These are phyloP conservation scores for Psidium guajava DNA, from an alignment of 345 rosid species.

Conservation along the genomic window DNA sequence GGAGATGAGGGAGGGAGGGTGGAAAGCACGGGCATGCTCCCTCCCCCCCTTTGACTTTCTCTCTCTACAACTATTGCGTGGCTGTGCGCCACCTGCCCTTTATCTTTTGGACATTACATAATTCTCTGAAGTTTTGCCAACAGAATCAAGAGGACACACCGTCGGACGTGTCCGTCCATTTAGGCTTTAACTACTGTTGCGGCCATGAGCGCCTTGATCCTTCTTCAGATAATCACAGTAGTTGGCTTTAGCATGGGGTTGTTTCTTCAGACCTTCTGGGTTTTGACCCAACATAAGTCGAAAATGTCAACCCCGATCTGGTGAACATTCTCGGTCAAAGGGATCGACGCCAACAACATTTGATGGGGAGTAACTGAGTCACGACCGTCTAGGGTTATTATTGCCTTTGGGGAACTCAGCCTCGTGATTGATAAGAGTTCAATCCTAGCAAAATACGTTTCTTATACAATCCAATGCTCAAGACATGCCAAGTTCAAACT, in stretches of 20 bases:
- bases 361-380: not conserved
- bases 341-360: not conserved
- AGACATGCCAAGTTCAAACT: not conserved
- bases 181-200: not conserved
- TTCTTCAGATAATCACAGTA: not conserved
- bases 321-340: not conserved
- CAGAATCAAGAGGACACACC: not conserved
- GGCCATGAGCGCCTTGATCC: not conserved
- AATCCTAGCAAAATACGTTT: not conserved
- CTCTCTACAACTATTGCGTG: not conserved
- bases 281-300: not conserved
- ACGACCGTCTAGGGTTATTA: not conserved
- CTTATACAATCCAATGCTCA: not conserved
- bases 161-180: not conserved
- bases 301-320: not conserved
- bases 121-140: not conserved
- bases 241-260: not conserved
- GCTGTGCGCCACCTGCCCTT: not conserved
- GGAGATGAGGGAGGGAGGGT: not conserved
- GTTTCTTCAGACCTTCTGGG: not conserved
- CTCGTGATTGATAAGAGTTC: not conserved
- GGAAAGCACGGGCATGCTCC: not conserved
- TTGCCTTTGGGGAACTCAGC: not conserved
- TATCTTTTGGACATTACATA: not conserved
- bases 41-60: not conserved